phyloP scores from a whole-genome alignment of 108 stramenopile species.

The Epithemia pelagica region DNA sequence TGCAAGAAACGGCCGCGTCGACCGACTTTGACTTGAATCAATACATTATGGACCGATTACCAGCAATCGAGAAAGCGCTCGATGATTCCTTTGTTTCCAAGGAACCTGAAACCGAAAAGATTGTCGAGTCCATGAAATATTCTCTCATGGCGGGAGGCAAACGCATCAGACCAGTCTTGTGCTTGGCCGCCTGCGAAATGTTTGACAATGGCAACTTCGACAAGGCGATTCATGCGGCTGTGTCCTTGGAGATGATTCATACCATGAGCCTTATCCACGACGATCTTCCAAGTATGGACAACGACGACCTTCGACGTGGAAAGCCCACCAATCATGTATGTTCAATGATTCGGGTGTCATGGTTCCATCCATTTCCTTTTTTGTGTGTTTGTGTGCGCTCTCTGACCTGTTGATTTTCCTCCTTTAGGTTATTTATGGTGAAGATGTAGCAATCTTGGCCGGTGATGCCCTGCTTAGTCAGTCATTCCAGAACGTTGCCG shows the following conservation, averaged over 20 bases:
- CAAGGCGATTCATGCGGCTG: constrained; percentile 86
- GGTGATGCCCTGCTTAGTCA: constrained; percentile 82
- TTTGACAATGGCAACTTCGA: constrained; percentile 54
- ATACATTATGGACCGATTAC: constrained; percentile 81
- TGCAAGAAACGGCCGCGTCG: constrained; percentile 7
- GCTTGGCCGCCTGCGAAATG: constrained; percentile 92
- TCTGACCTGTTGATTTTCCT: background rate
- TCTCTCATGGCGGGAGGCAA: constrained; percentile 95
- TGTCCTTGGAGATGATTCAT: constrained; percentile 97
- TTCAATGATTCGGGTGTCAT: constrained; percentile 6
- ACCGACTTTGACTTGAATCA: constrained; percentile 63
- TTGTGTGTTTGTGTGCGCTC: background rate
- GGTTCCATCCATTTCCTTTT: constrained; percentile 5
- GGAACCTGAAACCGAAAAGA: constrained; percentile 73
- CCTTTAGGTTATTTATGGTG: constrained; percentile 83
- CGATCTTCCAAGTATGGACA: constrained; percentile 93
- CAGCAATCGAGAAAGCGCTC: constrained; percentile 74
- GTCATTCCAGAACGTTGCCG: constrained; percentile 72
- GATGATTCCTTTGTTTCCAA: constrained; percentile 55
- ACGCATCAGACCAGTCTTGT: constrained; percentile 89
- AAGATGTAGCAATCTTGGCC: constrained; percentile 94
- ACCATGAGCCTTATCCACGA: constrained; percentile 97
- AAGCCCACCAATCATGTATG: constrained; percentile 91
- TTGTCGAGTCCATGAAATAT: constrained; percentile 90
- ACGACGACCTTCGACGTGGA: constrained; percentile 90